Percentiles rank a stretch among this genome's conserved stretches.
phyloP scores from a whole-genome alignment of 2,329 filamentous ascomycete genomes.

The Tolypocladium tundrense region DNA sequence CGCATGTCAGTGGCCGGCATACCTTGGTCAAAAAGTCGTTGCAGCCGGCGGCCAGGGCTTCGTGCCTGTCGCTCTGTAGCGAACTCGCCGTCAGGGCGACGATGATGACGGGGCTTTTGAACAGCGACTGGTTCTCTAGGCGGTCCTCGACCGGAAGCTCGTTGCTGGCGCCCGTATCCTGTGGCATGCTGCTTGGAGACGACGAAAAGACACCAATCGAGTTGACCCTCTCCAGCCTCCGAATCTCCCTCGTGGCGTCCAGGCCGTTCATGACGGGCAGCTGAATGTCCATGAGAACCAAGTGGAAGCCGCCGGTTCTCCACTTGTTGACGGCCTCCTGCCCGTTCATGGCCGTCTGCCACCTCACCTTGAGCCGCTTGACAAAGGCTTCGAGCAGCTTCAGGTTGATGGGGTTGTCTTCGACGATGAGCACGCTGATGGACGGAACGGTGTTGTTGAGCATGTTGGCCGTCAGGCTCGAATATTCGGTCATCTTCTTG shows the following conservation, averaged over 20 bases:
- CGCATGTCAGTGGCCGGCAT: slow-evolving; percentile 14
- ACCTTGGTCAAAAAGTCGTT: slow-evolving; percentile 99
- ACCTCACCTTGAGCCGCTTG: slow-evolving; percentile 88
- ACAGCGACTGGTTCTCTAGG: slow-evolving; percentile 57
- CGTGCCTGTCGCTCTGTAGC: slow-evolving; percentile 88
- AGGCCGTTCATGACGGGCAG: slow-evolving; percentile 93
- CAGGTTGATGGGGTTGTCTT: slow-evolving; percentile 97
- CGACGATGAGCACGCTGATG: slow-evolving; percentile 94
- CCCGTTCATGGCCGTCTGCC: slow-evolving; percentile 96
- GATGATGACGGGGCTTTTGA: slow-evolving; percentile 96
- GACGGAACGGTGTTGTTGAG: slow-evolving; percentile 80
- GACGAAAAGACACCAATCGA: slow-evolving; percentile 83
- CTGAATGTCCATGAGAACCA: slow-evolving; percentile 98
- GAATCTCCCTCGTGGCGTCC: slow-evolving; percentile 89
- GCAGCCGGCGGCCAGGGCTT: slow-evolving; percentile 87
- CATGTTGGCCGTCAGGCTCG: slow-evolving; percentile 40
- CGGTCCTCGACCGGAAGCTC: slow-evolving; percentile 35
- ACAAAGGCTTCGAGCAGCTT: slow-evolving; percentile 91
- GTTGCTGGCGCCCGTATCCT: slow-evolving; percentile 22
- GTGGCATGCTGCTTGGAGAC: slow-evolving; percentile 44
- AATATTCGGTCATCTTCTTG: slow-evolving; percentile 39
- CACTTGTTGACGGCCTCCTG: slow-evolving; percentile 89
- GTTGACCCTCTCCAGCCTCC: slow-evolving; percentile 80
- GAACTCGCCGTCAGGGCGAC: slow-evolving; percentile 92
- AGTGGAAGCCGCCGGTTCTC: slow-evolving; percentile 83